Base-by-base conservation (phyloP, 805 yeast species). In the Cyberlindnera misumaiensis region DNA sequence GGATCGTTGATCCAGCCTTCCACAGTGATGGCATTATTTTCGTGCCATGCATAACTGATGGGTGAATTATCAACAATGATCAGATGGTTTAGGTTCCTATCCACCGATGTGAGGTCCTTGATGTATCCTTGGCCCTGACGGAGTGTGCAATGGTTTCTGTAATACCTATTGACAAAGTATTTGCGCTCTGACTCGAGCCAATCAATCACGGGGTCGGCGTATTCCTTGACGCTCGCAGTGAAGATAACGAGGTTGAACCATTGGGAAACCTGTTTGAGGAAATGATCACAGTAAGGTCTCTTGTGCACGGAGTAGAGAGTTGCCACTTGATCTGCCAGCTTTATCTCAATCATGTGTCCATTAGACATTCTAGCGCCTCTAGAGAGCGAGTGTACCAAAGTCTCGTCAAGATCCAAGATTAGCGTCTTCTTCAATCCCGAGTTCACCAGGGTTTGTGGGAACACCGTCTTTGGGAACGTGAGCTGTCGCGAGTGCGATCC, bases 1-100 rank as follows among this genome's bases (percentile, higher is more conserved):
- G 94, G 95, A 60, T 93, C 98, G 55, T 84, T 86, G 45, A 93
- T 87, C 98, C 98, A 93, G 33, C 98, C 97, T 62, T 89, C 96
- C 6, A 93, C 87, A 64, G 83, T 79, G 16, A 93, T 81, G 2
- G 96, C 98, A 54, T 93, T 93, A 48, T 80, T 80, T 42, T 79
- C 85, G 58, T 90, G 89, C 58, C 76, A 63, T 12, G 86, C 80
- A 58, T 85, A 93, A 53, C 95, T 83, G 18, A 88, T 74, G 1
- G 97, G 97, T 10, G 96, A 87, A 63, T 93, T 93, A 63, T 93
- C 98, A 36, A 93, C 72, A 28, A 93, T 81, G 41, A 90, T 67
- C 29, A 84, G 74, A 49, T 76, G 75, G 43, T 80, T 72, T 38
- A 84, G 72, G 53, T 79, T 93, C 49, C 48, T 45, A 36, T 64